These are phyloP conservation scores for Rhodotorula mucilaginosa DNA, from an alignment of 1,284 basidiomycete species.

Conservation along the genomic window DNA sequence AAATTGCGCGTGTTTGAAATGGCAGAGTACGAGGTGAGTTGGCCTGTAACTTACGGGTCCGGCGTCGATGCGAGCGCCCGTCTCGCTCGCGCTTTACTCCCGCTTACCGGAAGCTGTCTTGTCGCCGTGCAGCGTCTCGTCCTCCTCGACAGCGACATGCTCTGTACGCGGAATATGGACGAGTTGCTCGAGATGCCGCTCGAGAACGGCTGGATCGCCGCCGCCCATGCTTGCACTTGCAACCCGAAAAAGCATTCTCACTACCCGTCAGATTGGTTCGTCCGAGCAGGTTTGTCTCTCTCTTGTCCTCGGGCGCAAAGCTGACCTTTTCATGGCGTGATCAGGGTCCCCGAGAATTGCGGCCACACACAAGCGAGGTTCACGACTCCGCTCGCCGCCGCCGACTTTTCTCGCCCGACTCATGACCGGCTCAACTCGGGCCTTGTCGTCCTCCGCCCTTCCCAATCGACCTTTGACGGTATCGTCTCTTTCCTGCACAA, in stretches of 20 bases:
- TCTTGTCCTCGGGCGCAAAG: background rate
- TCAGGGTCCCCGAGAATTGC: constrained; percentile 85
- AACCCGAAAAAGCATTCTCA: constrained; percentile 79
- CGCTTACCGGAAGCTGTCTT: background rate
- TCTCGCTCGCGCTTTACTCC: background rate
- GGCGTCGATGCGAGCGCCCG: background rate
- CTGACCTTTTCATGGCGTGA: too few species aligned
- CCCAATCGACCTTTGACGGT: constrained; percentile 55
- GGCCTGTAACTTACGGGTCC: background rate
- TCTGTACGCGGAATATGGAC: constrained; percentile 83
- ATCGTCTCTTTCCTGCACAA: constrained; percentile 65
- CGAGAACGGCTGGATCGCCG: constrained; percentile 69
- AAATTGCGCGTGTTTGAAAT: constrained; percentile 80
- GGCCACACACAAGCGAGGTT: constrained; percentile 61
- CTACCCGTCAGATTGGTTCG: constrained; percentile 86
- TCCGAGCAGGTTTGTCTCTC: constrained; percentile 12
- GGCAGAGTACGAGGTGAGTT: constrained; percentile 66
- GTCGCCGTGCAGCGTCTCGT: constrained; percentile 63
- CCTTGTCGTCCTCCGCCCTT: constrained; percentile 78
- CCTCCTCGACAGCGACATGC: constrained; percentile 87
- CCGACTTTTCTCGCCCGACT: constrained; percentile 61
- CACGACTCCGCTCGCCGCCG: constrained; percentile 49
- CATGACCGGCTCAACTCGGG: constrained; percentile 83
- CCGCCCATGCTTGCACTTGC: constrained; percentile 85
- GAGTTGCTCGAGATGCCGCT: constrained; percentile 70